Evolutionary conservation across 257 asterid species (phyloP).

Genomic region (Fraxinus cuspidata): DNA sequence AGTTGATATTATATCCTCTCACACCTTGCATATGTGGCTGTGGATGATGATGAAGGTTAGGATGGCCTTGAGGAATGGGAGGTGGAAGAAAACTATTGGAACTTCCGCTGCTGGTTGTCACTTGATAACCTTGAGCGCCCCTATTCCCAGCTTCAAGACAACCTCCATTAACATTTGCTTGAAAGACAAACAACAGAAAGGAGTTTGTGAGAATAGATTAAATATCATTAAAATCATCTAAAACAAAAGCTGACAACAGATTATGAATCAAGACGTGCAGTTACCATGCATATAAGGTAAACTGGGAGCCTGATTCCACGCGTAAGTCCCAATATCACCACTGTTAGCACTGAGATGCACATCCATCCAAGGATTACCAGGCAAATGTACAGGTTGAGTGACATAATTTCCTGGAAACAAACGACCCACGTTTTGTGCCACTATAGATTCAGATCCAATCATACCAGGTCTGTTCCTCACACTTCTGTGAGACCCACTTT

Average conservation of each 20-base stretch:
- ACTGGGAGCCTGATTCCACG: conserved; percentile 66
- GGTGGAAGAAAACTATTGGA: conserved; percentile 46
- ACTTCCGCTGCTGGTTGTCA: conserved; percentile 36
- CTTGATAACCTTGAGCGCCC: conserved; percentile 58
- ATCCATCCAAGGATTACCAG: conserved; percentile 69
- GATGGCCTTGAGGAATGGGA: conserved; percentile 52
- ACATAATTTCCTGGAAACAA: conserved; percentile 59
- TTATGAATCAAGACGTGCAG: conserved; percentile 2
- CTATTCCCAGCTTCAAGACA: conserved; percentile 46
- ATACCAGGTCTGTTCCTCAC: conserved; percentile 46
- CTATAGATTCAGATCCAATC: conserved; percentile 45
- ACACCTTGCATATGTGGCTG: conserved; percentile 50
- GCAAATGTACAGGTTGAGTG: conserved; percentile 54
- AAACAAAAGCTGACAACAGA: conserved; percentile 6
- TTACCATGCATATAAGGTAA: conserved; percentile 54
- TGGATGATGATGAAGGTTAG: conserved; percentile 42
- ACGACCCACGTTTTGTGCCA: conserved; percentile 42
- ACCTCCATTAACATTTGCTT: conserved; percentile 45
- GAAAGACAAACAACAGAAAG: conserved; percentile 22
- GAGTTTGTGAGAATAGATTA: conserved; percentile 16
- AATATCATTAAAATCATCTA: conserved; percentile 13
- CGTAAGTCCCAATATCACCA: conserved; percentile 48
- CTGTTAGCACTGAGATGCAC: conserved; percentile 45
- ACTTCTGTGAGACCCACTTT: conserved; percentile 41
- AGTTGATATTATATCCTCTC: conserved; percentile 51